Evolutionary conservation across 2,329 filamentous ascomycete species (phyloP), one percentile per base, ranked within the genome.

Genomic region (Fusarium ambrosium): DNA sequence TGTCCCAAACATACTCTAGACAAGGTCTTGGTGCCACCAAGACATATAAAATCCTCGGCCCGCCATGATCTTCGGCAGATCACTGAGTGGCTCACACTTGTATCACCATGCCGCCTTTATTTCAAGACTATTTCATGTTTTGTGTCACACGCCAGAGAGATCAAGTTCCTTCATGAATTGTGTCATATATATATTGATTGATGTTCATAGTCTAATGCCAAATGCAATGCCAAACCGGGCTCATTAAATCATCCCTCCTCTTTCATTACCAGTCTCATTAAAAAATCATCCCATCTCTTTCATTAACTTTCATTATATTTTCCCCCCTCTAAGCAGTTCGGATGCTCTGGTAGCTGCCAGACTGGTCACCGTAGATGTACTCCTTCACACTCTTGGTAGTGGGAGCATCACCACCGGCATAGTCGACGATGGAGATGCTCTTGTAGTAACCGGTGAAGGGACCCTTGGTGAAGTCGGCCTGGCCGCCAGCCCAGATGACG

Each of bases 401-500:
- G 2, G 78, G 74, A 4, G 59, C 66, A 29, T 82, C 81, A 68
- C 83, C 83, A 39, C 84, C 84, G 67, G 83, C 82, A 73, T 86
- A 86, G 74, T 88, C 86, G 56, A 81, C 77, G 66, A 88, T 82
- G 36, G 78, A 83, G 66, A 87, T 78, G 63, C 81, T 83, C 84
- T 87, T 84, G 81, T 87, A 86, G 79, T 83, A 84, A 64, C 84
- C 85, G 4, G 78, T 78, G 80, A 86, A 86, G 7, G 86, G 85
- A 43, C 80, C 85, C 71, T 85, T 68, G 56, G 73, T 78, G 79
- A 85, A 87, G 75, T 87, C 83, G 72, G 86, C 83, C 66, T 80
- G 74, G 71, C 92, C 93, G 73, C 92, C 92, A 45, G 91, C 90
- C 91, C 91, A 92, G 64, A 86, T 70, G 69, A 95, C 92, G 34